Evolutionary conservation across 371 early-diverging fungal species (phyloP).

Genomic region (Mucor plumbeus): DNA sequence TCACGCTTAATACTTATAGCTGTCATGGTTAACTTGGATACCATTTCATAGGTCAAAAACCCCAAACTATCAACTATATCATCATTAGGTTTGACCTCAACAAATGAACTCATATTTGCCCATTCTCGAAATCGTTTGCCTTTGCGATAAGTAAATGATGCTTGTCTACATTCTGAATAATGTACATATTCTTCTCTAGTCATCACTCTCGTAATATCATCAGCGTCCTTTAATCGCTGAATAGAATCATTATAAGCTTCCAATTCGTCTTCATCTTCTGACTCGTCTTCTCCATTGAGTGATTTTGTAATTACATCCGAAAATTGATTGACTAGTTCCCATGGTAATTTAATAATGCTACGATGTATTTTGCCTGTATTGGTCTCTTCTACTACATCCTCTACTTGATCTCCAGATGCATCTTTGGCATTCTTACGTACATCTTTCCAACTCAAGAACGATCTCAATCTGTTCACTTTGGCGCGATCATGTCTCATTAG

Average conservation of each 20-base stretch:
- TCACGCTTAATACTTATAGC: constrained; percentile 81
- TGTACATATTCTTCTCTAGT: constrained; percentile 98
- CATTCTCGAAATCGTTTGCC: constrained; percentile 95
- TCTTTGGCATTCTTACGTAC: constrained; percentile 92
- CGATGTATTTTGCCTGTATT: constrained; percentile 69
- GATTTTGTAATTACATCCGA: constrained; percentile 62
- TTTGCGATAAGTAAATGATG: constrained; percentile 97
- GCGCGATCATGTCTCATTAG: constrained; percentile 94
- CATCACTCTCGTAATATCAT: constrained; percentile 94
- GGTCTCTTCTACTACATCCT: constrained; percentile 73
- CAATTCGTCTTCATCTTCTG: constrained; percentile 82
- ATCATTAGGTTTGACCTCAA: constrained; percentile 89
- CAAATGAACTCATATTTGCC: constrained; percentile 86
- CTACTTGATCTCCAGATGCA: constrained; percentile 69
- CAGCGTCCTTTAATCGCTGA: constrained; percentile 79
- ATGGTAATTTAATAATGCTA: constrained; percentile 86
- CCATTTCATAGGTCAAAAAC: constrained; percentile 96
- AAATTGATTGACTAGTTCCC: constrained; percentile 89
- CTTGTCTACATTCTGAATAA: constrained; percentile 97
- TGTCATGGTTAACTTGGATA: constrained; percentile 87
- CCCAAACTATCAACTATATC: constrained; percentile 98
- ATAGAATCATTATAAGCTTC: constrained; percentile 90
- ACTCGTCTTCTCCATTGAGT: constrained; percentile 74
- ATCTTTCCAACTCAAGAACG: constrained; percentile 95
- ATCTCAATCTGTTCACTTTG: constrained; percentile 89